Percentiles rank a stretch among this genome's conserved stretches.
phyloP scores from a whole-genome alignment of 1,284 basidiomycete genomes.

The Wallemia mellicola region DNA sequence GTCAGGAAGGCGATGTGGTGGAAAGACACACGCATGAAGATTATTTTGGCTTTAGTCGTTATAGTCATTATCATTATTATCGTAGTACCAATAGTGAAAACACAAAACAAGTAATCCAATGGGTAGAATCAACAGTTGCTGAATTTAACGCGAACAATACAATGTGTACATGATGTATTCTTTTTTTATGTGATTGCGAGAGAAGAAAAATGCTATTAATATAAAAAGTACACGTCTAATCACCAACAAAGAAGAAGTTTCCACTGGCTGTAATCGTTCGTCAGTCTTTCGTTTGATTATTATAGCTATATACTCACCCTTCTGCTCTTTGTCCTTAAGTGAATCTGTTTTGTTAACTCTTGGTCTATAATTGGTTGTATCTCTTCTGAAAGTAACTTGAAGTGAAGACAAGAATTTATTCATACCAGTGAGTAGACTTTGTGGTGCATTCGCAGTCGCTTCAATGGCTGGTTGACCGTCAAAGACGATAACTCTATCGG shows the following conservation, averaged over 20 bases:
- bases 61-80: slow-evolving; percentile 73
- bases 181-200: slow-evolving; percentile 1
- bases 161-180: background rate
- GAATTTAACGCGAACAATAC: too few relatives aligned
- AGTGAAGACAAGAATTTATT: slow-evolving; percentile 72
- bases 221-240: background rate
- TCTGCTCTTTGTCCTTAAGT: slow-evolving; percentile 81
- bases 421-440: slow-evolving; percentile 58
- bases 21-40: slow-evolving; percentile 68
- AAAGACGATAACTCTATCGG: slow-evolving; percentile 61
- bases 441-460: slow-evolving; percentile 63
- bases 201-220: background rate
- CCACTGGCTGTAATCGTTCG: background rate
- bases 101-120: slow-evolving; percentile 12
- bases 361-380: slow-evolving; percentile 38
- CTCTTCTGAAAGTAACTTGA: slow-evolving; percentile 83
- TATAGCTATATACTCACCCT: slow-evolving; percentile 25
- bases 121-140: too few relatives aligned
- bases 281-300: background rate
- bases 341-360: slow-evolving; percentile 62
- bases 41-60: slow-evolving; percentile 39
- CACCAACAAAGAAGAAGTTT: background rate
- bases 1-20: slow-evolving; percentile 92
- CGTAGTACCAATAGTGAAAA: slow-evolving; percentile 65
- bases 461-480: slow-evolving; percentile 51